These are phyloP conservation scores for Epichloe uncinata DNA, from an alignment of 2,329 filamentous ascomycete genomes.

Conservation along the genomic window DNA sequence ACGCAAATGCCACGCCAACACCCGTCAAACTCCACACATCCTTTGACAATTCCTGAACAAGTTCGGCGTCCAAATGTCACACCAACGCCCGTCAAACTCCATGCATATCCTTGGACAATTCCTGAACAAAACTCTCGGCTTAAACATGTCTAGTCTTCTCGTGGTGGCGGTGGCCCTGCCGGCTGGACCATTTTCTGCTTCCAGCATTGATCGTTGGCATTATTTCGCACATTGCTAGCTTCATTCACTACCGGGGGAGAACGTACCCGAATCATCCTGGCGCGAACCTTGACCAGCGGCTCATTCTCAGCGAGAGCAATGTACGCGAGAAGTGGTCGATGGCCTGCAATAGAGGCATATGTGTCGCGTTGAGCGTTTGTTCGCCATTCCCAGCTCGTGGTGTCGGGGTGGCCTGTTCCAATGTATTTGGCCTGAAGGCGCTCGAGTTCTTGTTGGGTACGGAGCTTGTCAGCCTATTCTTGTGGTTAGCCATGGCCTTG, in stretches of 20 bases:
- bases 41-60: too few relatives aligned
- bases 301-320: conserved; percentile 85
- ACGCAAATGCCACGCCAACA: too few relatives aligned
- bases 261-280: conserved; percentile 61
- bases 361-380: conserved; percentile 93
- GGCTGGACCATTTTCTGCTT: conserved; percentile 54
- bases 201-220: background rate
- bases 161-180: conserved; percentile 40
- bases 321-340: conserved; percentile 77
- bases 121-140: background rate
- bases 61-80: too few relatives aligned
- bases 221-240: too few relatives aligned
- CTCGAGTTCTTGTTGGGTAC: conserved; percentile 94
- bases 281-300: conserved; percentile 64
- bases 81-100: too few relatives aligned
- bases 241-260: background rate
- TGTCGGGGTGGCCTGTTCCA: conserved; percentile 92
- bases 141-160: conserved; percentile 31
- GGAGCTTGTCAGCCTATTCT: conserved; percentile 81
- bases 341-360: conserved; percentile 77
- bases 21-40: too few relatives aligned
- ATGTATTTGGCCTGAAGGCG: conserved; percentile 91
- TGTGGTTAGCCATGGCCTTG: background rate
- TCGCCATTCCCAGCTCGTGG: conserved; percentile 93
- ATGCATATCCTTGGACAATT: too few relatives aligned